These are phyloP conservation scores for Alternaria triticina DNA, from an alignment of 2,329 filamentous ascomycete genomes.

Conservation along the genomic window DNA sequence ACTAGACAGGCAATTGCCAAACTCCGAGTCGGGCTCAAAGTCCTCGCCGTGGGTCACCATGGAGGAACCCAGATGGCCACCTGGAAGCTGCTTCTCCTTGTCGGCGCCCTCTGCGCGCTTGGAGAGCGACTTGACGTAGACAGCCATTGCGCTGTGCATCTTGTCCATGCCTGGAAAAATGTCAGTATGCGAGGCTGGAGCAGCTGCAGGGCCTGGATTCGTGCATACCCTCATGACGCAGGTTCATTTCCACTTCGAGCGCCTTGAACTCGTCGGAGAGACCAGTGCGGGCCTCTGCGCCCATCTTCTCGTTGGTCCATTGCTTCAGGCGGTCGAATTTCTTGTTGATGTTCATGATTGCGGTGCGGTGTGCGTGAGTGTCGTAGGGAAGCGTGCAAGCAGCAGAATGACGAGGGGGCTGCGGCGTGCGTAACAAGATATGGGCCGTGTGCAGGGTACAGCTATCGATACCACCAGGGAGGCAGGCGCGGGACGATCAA, in stretches of 20 bases:
- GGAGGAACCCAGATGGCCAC: conserved; percentile 78
- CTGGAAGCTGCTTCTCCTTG: conserved; percentile 83
- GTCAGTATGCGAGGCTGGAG: conserved; percentile 6
- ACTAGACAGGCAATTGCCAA: conserved; percentile 83
- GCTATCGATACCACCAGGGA: conserved; percentile 23
- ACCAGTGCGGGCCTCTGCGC: conserved; percentile 83
- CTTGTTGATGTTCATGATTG: conserved; percentile 72
- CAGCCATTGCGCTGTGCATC: conserved; percentile 82
- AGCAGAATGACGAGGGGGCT: conserved; percentile 18
- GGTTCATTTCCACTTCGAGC: conserved; percentile 86
- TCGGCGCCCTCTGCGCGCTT: conserved; percentile 86
- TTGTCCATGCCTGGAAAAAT: conserved; percentile 77
- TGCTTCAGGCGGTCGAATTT: conserved; percentile 96
- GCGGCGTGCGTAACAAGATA: conserved; percentile 17
- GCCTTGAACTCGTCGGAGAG: conserved; percentile 90
- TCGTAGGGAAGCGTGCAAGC: background rate
- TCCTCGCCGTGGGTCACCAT: conserved; percentile 93
- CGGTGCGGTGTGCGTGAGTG: conserved; percentile 7
- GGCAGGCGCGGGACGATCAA: conserved; percentile 20
- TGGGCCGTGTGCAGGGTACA: conserved; percentile 21
- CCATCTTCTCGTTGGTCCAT: conserved; percentile 98
- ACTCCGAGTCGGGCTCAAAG: conserved; percentile 88
- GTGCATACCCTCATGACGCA: conserved; percentile 80
- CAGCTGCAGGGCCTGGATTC: conserved; percentile 9
- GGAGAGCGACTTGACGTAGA: conserved; percentile 86